Evolutionary conservation across 805 yeast species (phyloP).

Genomic region (Hanseniaspora lindneri): DNA sequence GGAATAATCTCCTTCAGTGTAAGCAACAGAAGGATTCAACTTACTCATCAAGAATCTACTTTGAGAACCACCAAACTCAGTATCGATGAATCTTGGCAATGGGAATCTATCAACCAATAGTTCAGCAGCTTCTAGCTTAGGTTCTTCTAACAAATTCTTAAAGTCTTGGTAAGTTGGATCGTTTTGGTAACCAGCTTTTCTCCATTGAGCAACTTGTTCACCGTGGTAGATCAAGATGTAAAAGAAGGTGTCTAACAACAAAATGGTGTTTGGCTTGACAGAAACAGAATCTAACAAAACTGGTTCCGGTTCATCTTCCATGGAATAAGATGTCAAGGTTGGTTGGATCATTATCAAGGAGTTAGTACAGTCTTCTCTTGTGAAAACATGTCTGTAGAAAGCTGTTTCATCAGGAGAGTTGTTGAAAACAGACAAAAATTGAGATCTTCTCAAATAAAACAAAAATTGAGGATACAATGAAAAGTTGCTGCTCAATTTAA

Average conservation of each 20-base stretch:
- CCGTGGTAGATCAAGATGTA: constrained; percentile 94
- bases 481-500: constrained; percentile 73
- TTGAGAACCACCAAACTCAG: constrained; percentile 97
- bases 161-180: constrained; percentile 82
- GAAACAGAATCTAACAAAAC: constrained; percentile 90
- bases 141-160: constrained; percentile 73
- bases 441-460: constrained; percentile 90
- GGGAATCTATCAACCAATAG: constrained; percentile 91
- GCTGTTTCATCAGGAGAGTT: constrained; percentile 99
- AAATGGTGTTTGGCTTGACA: constrained; percentile 73
- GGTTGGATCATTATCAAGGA: constrained; percentile 97
- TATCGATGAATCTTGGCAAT: constrained; percentile 90
- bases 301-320: constrained; percentile 79
- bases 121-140: constrained; percentile 85
- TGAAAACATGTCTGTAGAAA: constrained; percentile 82
- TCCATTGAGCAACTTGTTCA: constrained; percentile 88
- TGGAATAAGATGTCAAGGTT: constrained; percentile 72
- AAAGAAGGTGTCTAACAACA: constrained; percentile 89
- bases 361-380: constrained; percentile 84
- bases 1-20: constrained; percentile 38
- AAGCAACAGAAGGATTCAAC: constrained; percentile 84
- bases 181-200: constrained; percentile 88
- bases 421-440: constrained; percentile 88
- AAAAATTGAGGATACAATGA: constrained; percentile 89
- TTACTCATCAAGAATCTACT: constrained; percentile 92